phyloP scores from a whole-genome alignment of 202 grass and related monocot species.

The Zizania palustris region DNA sequence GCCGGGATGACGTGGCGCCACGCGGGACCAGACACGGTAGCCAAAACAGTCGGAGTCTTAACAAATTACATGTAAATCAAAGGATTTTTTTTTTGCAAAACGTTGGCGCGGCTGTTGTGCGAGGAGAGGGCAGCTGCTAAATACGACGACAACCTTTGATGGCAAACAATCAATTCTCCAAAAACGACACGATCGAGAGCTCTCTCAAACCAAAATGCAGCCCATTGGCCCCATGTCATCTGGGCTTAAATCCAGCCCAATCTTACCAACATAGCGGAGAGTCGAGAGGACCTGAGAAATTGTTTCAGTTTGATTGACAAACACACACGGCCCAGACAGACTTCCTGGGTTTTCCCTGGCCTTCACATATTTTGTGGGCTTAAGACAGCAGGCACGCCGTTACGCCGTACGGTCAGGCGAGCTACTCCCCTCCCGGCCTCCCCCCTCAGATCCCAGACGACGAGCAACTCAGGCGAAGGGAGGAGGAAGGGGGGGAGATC shows the following conservation, averaged over 20 bases:
- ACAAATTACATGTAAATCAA: too few species aligned
- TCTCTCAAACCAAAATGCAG: not conserved
- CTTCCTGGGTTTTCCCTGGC: not conserved
- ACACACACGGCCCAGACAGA: not conserved
- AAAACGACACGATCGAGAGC: too few species aligned
- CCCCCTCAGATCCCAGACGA: conserved; percentile 44
- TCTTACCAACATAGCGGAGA: not conserved
- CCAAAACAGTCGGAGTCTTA: too few species aligned
- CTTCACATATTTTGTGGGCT: too few species aligned
- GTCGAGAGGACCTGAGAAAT: too few species aligned
- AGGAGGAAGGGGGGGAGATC: conserved; percentile 16
- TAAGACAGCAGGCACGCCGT: not conserved
- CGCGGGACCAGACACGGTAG: too few species aligned
- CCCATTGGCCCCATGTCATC: not conserved
- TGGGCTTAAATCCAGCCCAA: not conserved
- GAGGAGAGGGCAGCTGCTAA: too few species aligned
- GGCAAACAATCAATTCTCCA: too few species aligned
- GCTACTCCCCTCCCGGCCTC: not conserved
- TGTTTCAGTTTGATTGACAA: not conserved
- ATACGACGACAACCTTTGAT: too few species aligned
- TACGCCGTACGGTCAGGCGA: not conserved
- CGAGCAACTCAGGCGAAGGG: conserved; percentile 34
- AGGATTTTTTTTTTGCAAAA: too few species aligned
- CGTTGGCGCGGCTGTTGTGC: too few species aligned
- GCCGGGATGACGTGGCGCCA: too few species aligned